Evolutionary conservation across 2,329 filamentous ascomycete genomes (phyloP), one percentile per base, ranked within the genome.

Genomic region (Colletotrichum agaves): DNA sequence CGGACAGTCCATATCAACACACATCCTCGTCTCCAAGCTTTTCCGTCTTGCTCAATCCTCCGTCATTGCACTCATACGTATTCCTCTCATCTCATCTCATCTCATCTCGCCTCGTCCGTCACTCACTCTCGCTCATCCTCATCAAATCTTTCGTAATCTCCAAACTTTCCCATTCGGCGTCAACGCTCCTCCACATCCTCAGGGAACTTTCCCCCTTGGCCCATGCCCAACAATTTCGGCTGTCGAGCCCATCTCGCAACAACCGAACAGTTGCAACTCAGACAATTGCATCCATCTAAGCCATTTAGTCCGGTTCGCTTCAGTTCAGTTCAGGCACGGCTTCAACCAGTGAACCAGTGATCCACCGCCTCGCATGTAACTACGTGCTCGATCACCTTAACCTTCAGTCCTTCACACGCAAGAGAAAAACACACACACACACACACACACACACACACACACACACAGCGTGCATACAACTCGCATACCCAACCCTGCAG

Each of bases 171-270:
- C 37, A 35, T 23, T 57, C 39, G 46, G 64, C 39, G 64, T 67
- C 64, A 67, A 61, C 64, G 64, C 64, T 37, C 52, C 47, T 59
- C 61, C 47, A 31, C 56, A 57, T 31, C 41, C 44, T 31, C 23
- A 47, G 21, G 57, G 19, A 19, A 15, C 17, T 53, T 23, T 19
- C 31, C 50, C 50, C 50, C 33, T 39, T 33, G 33, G 31, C 3
- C 19, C 21, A 15, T 5, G 12, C 41, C 21, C 50, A 47, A 63
- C 52, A 47, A 56, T 53, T 35, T 61, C 46, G 3, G n/a, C 62
- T 33, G 17, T 35, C 57, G 62, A 65, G 39, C 57, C 31, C 31
- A 17, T 61, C 57, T 31, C 37, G 39, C 31, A 33, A 53, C 57
- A 33, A 53, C 46, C 58, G 41, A 41, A 53, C 47, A 33, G 46